Percentiles rank a stretch among this genome's conserved stretches.
Evolutionary conservation across 257 asterid species (phyloP).

Genomic region (Ilex aquifolium): DNA sequence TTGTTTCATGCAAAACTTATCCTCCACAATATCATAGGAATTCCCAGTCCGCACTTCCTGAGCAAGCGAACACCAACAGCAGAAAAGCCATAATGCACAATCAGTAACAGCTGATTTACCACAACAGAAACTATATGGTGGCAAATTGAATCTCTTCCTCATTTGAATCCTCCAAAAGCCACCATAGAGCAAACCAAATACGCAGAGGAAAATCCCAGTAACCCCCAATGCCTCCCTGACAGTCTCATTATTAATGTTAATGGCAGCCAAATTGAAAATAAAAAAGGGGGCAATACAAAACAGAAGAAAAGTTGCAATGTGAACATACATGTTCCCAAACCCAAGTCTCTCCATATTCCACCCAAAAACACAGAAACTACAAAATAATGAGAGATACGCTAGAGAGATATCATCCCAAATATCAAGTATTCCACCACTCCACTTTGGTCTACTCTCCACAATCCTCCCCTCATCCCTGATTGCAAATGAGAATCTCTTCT

Average conservation of each 20-base stretch:
- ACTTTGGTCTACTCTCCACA: background rate
- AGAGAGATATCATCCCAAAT: background rate
- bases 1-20: background rate
- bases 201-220: background rate
- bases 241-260: background rate
- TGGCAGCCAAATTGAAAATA: background rate
- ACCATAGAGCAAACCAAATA: slow-evolving; percentile 2
- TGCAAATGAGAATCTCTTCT: background rate
- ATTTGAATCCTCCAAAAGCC: slow-evolving; percentile 1
- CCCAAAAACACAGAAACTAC: background rate
- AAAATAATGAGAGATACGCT: slow-evolving; percentile 3
- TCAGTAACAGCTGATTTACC: background rate
- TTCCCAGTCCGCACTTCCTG: background rate
- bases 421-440: background rate
- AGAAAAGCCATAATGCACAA: background rate
- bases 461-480: background rate
- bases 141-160: slow-evolving; percentile 1
- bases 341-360: slow-evolving; percentile 6
- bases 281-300: background rate
- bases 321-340: slow-evolving; percentile 4
- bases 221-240: background rate
- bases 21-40: background rate
- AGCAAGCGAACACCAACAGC: slow-evolving; percentile 3
- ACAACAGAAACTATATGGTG: background rate
- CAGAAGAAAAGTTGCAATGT: slow-evolving; percentile 1